A percentile compares a stretch with the other conserved stretches of the same genome.
These are phyloP conservation scores for Clitopilus hobsonii DNA, from an alignment of 768 basidiomycete species.

Conservation along the genomic window DNA sequence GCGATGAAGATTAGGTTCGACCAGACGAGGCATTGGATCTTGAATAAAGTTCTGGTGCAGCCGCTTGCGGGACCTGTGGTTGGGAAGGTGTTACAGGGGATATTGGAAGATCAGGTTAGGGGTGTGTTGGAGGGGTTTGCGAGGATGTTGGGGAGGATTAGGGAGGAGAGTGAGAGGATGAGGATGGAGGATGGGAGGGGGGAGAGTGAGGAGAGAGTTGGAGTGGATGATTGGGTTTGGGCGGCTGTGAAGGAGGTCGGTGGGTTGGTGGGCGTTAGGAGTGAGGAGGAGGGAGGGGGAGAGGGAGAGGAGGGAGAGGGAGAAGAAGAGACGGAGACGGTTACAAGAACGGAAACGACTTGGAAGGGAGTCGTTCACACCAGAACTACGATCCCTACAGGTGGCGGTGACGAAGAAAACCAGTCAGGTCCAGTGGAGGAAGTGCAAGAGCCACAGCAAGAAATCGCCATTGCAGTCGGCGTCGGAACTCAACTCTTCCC, in stretches of 20 bases:
- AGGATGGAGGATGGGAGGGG: slow-evolving; percentile 1
- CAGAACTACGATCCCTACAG: slow-evolving; percentile 12
- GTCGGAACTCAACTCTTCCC: not conserved
- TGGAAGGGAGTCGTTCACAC: slow-evolving; percentile 25
- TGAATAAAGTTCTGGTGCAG: slow-evolving; percentile 31
- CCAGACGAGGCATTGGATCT: slow-evolving; percentile 33
- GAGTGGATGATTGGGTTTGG: slow-evolving; percentile 21
- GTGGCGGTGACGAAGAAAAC: slow-evolving; percentile 9
- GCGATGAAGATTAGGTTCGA: slow-evolving; percentile 26
- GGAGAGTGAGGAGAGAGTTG: too few relatives aligned
- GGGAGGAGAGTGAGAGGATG: slow-evolving; percentile 4
- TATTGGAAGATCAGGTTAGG: slow-evolving; percentile 23
- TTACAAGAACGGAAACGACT: slow-evolving; percentile 17
- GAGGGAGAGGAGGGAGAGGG: not conserved
- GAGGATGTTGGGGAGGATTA: slow-evolving; percentile 18
- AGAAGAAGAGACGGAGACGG: slow-evolving; percentile 11
- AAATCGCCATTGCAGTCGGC: slow-evolving; percentile 7
- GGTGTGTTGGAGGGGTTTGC: slow-evolving; percentile 20
- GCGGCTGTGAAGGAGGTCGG: slow-evolving; percentile 21
- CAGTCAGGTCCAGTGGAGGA: slow-evolving; percentile 9
- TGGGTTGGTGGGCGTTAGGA: slow-evolving; percentile 13
- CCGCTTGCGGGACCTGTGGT: slow-evolving; percentile 29
- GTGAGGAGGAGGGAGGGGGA: not conserved
- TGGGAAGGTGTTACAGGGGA: slow-evolving; percentile 16
- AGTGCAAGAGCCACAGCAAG: not conserved